Base-by-base conservation (phyloP, 768 basidiomycete genomes). In the Collybiopsis luxurians region DNA sequence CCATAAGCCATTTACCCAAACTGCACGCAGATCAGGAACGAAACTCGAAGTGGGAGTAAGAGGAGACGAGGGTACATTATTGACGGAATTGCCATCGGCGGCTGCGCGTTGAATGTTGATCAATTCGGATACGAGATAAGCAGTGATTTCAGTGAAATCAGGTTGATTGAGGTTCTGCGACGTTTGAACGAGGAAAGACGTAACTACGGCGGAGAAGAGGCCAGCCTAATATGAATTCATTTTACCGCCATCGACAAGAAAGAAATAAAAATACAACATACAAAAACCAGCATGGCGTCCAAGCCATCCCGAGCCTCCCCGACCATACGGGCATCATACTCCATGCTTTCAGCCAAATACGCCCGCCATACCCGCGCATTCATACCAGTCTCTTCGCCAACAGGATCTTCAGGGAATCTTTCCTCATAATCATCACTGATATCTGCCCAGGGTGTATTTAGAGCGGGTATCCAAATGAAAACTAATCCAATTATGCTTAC, bases 271-370 rank as follows among this genome's bases (percentile, higher is more conserved):
- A 62, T 13, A 48, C n/a, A 13, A 59, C 53, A 15, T 28, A 61
- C 57, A 24, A 61, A 56, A 6, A 59, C 53, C 28, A 61, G 57
- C 11, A 59, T 45, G 4, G 55, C 58, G 44, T 61, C 58, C 6
- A 59, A 23, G 19, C 52, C 52, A 26, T 55, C 52, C 15, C 53
- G 50, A 30, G 43, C 44, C 12, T 44, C 36, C 9, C 46, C 47
- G 15, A 61, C 38, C 46, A 58, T 46, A n/a, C 34, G 27, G 11
- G 38, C 36, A 43, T 59, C 60, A 24, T 23, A 54, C 26, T 23
- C 43, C 10, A n/a, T 28, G 9, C 34, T 28, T 36, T 59, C 57
- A 13, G 59, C 57, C 2, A 34, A 27, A 34, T 61, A 59, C n/a
- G 54, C 38, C 13, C 36, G 26, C 53, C 53, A 61, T 5, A 55